Base-by-base conservation (phyloP, 306 rosid genomes). In the Vigna mungo region DNA sequence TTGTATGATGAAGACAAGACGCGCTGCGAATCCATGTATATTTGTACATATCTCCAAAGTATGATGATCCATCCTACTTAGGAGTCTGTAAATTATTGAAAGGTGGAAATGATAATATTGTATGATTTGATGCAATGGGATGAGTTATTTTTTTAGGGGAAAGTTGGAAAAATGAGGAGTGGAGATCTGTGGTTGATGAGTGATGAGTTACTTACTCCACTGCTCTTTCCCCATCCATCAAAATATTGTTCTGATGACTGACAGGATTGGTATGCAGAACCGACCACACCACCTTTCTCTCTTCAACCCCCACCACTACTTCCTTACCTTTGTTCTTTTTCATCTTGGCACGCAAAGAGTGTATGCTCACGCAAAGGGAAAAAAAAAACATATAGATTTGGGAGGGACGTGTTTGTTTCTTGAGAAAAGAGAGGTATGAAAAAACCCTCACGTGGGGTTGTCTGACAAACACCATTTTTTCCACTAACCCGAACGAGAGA, bases 401-500 rank as follows among this genome's bases (percentile, higher is more conserved):
- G 39, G 44, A 68, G 54, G 68, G 76, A 46, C 51, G 70, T 51
- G 72, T 74, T 78, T 74, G 78, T 81, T 78, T 78, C 84, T 82
- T 62, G 82, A 78, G 70, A 74, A 69, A 36, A 55, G 81, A 46
- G 78, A 74, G 70, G 4, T 43, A 43, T n/a, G 67, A 53, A 63
- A 55, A 68, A 84, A 72, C 71, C 80, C 86, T 85, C 86, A 82
- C 84, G 86, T 85, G 86, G 88, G 80, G 82, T 58, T 82, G 89
- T 82, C 89, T 85, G 89, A 85, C 89, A 85, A 43, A 68, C 36
- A 13, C 55, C 62, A 76, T 14, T 27, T 25, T 52, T 72, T 20
- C 34, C 68, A 23, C 83, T 60, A 44, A 43, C 72, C 75, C 80
- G 75, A 82, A 79, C 64, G 84, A 75, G 71, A 74, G 70, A 73